Evolutionary conservation across 352 stramenopile species (phyloP).

Genomic region (Pseudoperonospora humuli): DNA sequence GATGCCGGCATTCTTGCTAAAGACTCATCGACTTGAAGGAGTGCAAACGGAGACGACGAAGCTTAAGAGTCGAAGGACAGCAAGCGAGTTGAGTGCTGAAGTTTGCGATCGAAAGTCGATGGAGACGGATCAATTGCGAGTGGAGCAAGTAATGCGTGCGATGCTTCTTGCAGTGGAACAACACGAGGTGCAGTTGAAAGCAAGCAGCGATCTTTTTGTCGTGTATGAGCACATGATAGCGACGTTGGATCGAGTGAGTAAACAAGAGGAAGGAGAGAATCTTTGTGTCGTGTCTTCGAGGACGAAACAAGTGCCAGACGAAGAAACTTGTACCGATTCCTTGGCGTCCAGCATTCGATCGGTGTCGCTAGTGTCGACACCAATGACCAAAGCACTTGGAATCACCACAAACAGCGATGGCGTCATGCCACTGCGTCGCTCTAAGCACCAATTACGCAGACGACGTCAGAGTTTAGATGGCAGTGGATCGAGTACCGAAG

Average conservation of each 20-base stretch:
- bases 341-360: slow-evolving; percentile 49
- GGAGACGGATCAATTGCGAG: slow-evolving; percentile 8
- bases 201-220: slow-evolving; percentile 6
- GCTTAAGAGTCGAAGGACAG: too few species aligned
- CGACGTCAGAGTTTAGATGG: slow-evolving; percentile 43
- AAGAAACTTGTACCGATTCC: slow-evolving; percentile 37
- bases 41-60: slow-evolving; percentile 3
- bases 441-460: slow-evolving; percentile 30
- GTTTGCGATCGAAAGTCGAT: slow-evolving; percentile 1
- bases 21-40: slow-evolving; percentile 9
- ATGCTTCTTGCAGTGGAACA: slow-evolving; percentile 29
- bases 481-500: slow-evolving; percentile 57
- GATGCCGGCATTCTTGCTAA: slow-evolving; percentile 9
- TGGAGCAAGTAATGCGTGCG: slow-evolving; percentile 19
- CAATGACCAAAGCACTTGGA: slow-evolving; percentile 10
- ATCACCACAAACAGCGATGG: slow-evolving; percentile 4
- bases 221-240: slow-evolving; percentile 8
- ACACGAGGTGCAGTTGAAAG: slow-evolving; percentile 3
- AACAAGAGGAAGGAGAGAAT: slow-evolving; percentile 5
- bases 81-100: background rate
- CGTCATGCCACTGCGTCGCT: slow-evolving; percentile 3
- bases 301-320: slow-evolving; percentile 10
- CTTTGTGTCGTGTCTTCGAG: slow-evolving; percentile 4
- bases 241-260: background rate
- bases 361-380: slow-evolving; percentile 29